A percentile compares a stretch with the other conserved stretches of the same genome.
These are phyloP conservation scores for Penicillium fuscoglaucum DNA, from an alignment of 2,329 filamentous ascomycete genomes.

Conservation along the genomic window DNA sequence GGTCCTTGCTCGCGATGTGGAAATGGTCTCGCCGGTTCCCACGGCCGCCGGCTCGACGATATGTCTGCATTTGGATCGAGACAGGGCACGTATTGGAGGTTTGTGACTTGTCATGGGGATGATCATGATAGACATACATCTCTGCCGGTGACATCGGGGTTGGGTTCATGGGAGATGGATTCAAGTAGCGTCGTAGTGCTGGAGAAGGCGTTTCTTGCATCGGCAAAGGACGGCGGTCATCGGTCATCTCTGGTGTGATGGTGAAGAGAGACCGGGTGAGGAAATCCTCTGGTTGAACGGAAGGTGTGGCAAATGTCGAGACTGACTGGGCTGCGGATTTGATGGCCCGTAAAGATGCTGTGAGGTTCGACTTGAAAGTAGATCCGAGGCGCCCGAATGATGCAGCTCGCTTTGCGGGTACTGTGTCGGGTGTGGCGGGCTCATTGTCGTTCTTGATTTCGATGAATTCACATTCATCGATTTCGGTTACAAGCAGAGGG, in stretches of 20 bases:
- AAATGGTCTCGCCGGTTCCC: conserved; percentile 32
- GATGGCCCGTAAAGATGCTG: conserved; percentile 61
- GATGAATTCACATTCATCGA: conserved; percentile 21
- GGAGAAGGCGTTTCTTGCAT: conserved; percentile 56
- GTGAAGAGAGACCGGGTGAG: conserved; percentile 59
- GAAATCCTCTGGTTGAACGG: conserved; percentile 58
- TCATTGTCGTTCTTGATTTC: conserved; percentile 22
- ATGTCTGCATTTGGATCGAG: conserved; percentile 65
- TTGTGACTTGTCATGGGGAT: conserved; percentile 37
- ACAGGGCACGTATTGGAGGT: conserved; percentile 44
- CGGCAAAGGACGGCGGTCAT: conserved; percentile 60
- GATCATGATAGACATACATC: conserved; percentile 47
- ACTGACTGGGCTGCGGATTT: conserved; percentile 63
- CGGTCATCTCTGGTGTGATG: conserved; percentile 58
- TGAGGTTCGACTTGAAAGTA: conserved; percentile 64
- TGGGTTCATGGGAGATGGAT: conserved; percentile 52
- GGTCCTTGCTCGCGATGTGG: conserved; percentile 43
- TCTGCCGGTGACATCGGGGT: conserved; percentile 49
- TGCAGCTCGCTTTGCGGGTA: conserved; percentile 26
- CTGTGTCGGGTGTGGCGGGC: conserved; percentile 13
- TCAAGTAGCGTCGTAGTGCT: conserved; percentile 61
- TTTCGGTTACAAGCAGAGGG: conserved; percentile 52
- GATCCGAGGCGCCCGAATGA: conserved; percentile 43
- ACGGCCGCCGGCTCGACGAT: conserved; percentile 43
- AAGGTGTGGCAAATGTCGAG: conserved; percentile 56